phyloP scores from a whole-genome alignment of 179 eudicot genomes.

The Silene vulgaris region DNA sequence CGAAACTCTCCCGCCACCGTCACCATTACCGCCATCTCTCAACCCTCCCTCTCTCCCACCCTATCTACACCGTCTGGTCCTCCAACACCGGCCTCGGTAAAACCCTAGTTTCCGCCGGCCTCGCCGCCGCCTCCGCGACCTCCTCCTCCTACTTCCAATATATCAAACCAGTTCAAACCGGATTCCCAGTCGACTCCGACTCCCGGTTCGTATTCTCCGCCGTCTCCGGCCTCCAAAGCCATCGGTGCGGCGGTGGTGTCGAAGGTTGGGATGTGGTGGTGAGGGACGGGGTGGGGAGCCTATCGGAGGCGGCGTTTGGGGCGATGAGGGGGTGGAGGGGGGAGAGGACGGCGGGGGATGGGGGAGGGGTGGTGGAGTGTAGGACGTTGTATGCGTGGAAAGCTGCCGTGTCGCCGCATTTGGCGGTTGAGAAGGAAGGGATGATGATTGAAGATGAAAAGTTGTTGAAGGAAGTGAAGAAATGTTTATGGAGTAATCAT shows the following conservation, averaged over 20 bases:
- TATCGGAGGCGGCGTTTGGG: conserved; percentile 17
- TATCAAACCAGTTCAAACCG: conserved; percentile 84
- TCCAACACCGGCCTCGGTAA: conserved; percentile 90
- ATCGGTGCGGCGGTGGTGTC: conserved; percentile 33
- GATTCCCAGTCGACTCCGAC: conserved; percentile 82
- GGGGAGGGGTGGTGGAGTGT: conserved; percentile 41
- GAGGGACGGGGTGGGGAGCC: conserved; percentile 24
- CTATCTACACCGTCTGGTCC: conserved; percentile 85
- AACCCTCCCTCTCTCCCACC: conserved; percentile 68
- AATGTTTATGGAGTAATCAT: conserved; percentile 33
- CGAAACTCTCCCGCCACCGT: conserved; percentile 5
- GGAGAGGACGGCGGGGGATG: conserved; percentile 27
- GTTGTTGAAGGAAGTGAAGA: conserved; percentile 50
- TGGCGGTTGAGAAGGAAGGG: conserved; percentile 69
- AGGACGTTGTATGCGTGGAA: conserved; percentile 81
- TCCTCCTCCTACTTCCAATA: conserved; percentile 36
- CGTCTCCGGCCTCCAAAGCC: conserved; percentile 37
- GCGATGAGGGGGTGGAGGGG: conserved; percentile 38
- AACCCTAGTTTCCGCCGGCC: conserved; percentile 86
- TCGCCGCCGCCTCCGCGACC: conserved; percentile 43
- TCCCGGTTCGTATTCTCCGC: conserved; percentile 57
- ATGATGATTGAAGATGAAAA: conserved; percentile 48
- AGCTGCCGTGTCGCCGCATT: conserved; percentile 88
- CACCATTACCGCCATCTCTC: conserved; percentile 21
- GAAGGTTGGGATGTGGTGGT: conserved; percentile 34